phyloP scores from a whole-genome alignment of 1,284 basidiomycete genomes.

The Rhodofomes roseus region DNA sequence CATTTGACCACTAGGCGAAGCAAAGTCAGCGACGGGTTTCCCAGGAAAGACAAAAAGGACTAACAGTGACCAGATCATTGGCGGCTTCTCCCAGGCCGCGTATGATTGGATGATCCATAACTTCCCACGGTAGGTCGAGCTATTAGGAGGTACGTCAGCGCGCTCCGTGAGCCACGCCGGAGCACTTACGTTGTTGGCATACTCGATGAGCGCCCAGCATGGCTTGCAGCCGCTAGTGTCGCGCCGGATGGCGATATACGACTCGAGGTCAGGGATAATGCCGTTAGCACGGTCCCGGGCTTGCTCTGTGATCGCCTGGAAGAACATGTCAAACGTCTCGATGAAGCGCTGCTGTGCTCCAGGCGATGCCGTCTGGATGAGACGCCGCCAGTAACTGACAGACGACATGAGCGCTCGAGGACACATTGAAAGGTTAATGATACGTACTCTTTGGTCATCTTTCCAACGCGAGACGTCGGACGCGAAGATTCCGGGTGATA shows the following conservation, averaged over 20 bases:
- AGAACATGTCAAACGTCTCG: constrained; percentile 34
- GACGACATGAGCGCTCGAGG: background rate
- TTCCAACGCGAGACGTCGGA: constrained; percentile 25
- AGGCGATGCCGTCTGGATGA: constrained; percentile 23
- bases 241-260: constrained; percentile 35
- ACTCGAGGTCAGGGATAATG: constrained; percentile 33
- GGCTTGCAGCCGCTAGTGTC: constrained; percentile 39
- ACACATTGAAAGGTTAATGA: constrained; percentile 2
- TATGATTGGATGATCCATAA: constrained; percentile 35
- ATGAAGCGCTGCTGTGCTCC: constrained; percentile 32
- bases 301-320: constrained; percentile 34
- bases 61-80: constrained; percentile 35
- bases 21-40: constrained; percentile 6
- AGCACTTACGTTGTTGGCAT: constrained; percentile 29
- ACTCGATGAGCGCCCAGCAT: constrained; percentile 37
- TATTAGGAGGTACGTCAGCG: constrained; percentile 8
- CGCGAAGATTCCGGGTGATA: constrained; percentile 30
- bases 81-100: constrained; percentile 32
- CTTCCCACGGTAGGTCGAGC: constrained; percentile 34
- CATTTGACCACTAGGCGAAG: constrained; percentile 33
- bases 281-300: constrained; percentile 29
- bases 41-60: constrained; percentile 7
- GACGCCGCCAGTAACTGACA: constrained; percentile 32
- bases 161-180: background rate
- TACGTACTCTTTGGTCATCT: constrained; percentile 31